Evolutionary conservation across 106 monocot genomes (phyloP), one percentile per base, ranked within the genome.

Genomic region (Triglochin maritima): DNA sequence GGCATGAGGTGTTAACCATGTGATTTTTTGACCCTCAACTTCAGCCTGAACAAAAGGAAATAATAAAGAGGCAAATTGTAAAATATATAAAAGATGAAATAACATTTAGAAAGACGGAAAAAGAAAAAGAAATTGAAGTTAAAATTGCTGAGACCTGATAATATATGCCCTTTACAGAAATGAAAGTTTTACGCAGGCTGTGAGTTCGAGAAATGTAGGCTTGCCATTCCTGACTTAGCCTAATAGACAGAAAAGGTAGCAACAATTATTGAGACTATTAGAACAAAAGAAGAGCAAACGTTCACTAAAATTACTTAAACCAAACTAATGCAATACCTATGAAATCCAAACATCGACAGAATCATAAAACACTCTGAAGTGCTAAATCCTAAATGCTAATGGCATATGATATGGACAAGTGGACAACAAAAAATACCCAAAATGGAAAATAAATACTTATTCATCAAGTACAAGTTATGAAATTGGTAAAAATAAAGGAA

Each of bases 81-180:
- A 29, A 29, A 29, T 0, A 29, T 29, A 29, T 29, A 29, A 29
- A 29, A 29, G 29, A 29, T 29, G 29, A 29, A 29, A 29, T 29
- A 29, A 29, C 29, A 29, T 29, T 29, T 29, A 29, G 29, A 29
- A 29, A 29, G 29, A n/a, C n/a, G n/a, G 16, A 64, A 13, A 3
- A 6, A 12, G 5, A 7, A 48, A 15, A 64, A 10, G 6, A 4
- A 42, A 42, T 59, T 17, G 12, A 3, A 59, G 13, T 5, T 11
- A 16, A 4, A 2, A 7, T 12, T 29, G 11, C 47, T 45, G 49
- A 49, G 13, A 92, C 98, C 92, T 98, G 92, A 47, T 92, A 98
- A 83, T 98, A 98, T 73, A 98, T 88, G 51, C 98, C 98, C 76
- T 98, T 98, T 53, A 91, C 98, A 56, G 92, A 88, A 77, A 98